These are phyloP conservation scores for Cordyceps cateniannulata DNA, from an alignment of 2,329 filamentous ascomycete genomes.

Conservation along the genomic window DNA sequence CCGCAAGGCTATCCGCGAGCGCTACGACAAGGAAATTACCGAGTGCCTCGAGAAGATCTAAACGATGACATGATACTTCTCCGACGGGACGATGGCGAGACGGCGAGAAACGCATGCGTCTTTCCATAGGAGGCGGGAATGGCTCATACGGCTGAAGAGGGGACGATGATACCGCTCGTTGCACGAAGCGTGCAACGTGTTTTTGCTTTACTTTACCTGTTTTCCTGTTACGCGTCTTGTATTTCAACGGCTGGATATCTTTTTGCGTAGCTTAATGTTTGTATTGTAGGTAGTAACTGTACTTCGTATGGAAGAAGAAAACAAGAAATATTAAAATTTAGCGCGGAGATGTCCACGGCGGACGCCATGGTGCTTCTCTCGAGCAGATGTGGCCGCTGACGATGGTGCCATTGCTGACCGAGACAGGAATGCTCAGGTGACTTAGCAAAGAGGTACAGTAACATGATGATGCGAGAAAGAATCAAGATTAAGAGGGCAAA, in stretches of 20 bases:
- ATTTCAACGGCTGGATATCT: slow-evolving; percentile 2
- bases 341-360: too few species aligned
- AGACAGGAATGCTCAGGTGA: too few species aligned
- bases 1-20: slow-evolving; percentile 43
- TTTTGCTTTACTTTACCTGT: slow-evolving; percentile 4
- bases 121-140: slow-evolving; percentile 3
- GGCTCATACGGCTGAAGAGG: background rate
- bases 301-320: too few species aligned
- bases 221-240: background rate
- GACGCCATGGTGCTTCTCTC: too few species aligned
- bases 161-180: slow-evolving; percentile 17
- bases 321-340: too few species aligned
- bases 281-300: slow-evolving; percentile 12
- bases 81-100: slow-evolving; percentile 1
- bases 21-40: slow-evolving; percentile 46
- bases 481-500: too few species aligned
- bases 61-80: background rate
- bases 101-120: background rate
- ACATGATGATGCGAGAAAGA: too few species aligned
- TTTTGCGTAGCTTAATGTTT: slow-evolving; percentile 11
- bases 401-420: too few species aligned
- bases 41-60: slow-evolving; percentile 27
- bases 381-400: too few species aligned
- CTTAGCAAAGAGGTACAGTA: too few species aligned
- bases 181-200: slow-evolving; percentile 9